Conservation (phyloP, 495 filamentous ascomycete genomes). For the Beverwykella pulmonaria region DNA sequence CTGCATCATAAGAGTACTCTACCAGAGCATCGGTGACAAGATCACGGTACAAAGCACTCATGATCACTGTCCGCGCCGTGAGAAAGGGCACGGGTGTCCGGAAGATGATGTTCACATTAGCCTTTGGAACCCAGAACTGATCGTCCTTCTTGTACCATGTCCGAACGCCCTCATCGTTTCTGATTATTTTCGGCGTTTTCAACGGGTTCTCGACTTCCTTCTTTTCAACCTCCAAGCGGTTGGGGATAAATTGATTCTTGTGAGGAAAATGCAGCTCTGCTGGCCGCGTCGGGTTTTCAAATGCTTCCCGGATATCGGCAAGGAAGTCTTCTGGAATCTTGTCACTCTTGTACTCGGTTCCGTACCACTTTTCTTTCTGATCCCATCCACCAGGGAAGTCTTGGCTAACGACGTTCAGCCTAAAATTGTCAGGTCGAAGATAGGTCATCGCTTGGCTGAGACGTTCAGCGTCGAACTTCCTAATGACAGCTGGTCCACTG, state of each 20-base stretch:
- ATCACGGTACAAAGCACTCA: conserved; percentile 79
- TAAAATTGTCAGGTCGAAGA: conserved; percentile 86
- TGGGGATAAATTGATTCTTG: conserved; percentile 95
- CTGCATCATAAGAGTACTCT: conserved; percentile 96
- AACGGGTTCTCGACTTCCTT: conserved; percentile 77
- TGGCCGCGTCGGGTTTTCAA: conserved; percentile 62
- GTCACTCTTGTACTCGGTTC: conserved; percentile 87
- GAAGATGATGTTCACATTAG: conserved; percentile 76
- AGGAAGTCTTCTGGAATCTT: conserved; percentile 79
- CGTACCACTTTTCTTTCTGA: conserved; percentile 94
- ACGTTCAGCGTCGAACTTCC: conserved; percentile 73
- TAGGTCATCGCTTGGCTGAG: conserved; percentile 77
- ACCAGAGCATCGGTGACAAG: conserved; percentile 85
- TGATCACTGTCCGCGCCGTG: conserved; percentile 75
- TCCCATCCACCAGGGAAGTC: conserved; percentile 84
- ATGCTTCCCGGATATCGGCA: conserved; percentile 65
- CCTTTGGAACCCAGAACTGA: conserved; percentile 97
- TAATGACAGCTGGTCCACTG: conserved; percentile 69
- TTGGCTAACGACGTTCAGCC: conserved; percentile 77
- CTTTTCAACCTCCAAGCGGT: conserved; percentile 90
- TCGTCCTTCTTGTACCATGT: conserved; percentile 99
- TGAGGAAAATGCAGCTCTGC: conserved; percentile 83
- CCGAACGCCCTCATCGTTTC: conserved; percentile 78
- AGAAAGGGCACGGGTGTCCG: conserved; percentile 76
- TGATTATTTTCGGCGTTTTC: conserved; percentile 78